Percentiles rank a stretch among this genome's conserved stretches.
Evolutionary conservation across 192 early-diverging fungal species (phyloP).

Genomic region (Backusella westeae): DNA sequence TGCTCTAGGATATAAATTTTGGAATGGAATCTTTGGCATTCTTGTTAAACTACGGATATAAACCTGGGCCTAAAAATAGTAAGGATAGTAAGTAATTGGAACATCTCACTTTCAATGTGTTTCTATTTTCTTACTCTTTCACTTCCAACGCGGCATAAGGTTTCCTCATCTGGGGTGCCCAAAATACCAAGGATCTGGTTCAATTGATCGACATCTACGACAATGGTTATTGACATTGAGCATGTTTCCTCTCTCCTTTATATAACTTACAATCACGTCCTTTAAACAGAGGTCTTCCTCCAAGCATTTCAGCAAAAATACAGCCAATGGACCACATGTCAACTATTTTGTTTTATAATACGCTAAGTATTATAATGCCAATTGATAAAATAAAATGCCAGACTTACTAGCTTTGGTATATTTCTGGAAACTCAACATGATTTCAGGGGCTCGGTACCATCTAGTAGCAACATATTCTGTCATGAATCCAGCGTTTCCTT

Average conservation of each 20-base stretch:
- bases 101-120: neutral
- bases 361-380: neutral
- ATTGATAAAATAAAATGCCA: neutral
- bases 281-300: conserved; percentile 92
- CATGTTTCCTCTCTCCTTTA: neutral
- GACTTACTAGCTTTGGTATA: conserved; percentile 96
- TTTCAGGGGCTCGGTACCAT: conserved; percentile 98
- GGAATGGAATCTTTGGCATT: conserved; percentile 89
- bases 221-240: neutral
- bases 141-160: conserved; percentile 83
- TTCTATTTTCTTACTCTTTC: conserved; percentile 62
- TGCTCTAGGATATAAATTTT: conserved; percentile 76
- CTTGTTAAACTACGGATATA: conserved; percentile 90
- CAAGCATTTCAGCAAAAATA: conserved; percentile 97
- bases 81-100: neutral
- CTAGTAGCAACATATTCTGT: conserved; percentile 99
- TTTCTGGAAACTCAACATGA: conserved; percentile 95
- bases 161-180: conserved; percentile 93
- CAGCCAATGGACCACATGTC: conserved; percentile 99
- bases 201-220: conserved; percentile 88
- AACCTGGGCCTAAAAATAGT: conserved; percentile 69
- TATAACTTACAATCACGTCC: conserved; percentile 78
- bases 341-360: conserved; percentile 36
- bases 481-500: conserved; percentile 90
- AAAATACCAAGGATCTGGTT: conserved; percentile 95